Conservation (phyloP, 306 rosid genomes). For the Lathyrus oleraceus region DNA sequence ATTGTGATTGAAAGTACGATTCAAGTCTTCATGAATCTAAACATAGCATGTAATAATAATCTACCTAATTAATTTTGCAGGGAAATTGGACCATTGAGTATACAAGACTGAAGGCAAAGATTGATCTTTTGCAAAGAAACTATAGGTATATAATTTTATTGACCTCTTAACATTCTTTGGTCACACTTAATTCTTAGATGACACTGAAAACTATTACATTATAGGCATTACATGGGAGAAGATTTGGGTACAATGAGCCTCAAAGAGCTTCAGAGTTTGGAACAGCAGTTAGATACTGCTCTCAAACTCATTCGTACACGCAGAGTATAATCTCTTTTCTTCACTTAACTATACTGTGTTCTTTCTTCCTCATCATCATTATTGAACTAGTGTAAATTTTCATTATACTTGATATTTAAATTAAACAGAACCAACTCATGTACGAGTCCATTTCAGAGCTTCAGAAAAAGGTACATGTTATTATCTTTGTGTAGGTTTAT, state of each 20-base stretch:
- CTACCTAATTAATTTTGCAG: slow-evolving; percentile 32
- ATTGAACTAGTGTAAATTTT: not conserved
- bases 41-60: no score
- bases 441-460: slow-evolving; percentile 74
- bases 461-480: slow-evolving; percentile 62
- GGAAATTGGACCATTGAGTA: slow-evolving; percentile 84
- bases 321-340: slow-evolving; percentile 45
- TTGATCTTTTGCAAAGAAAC: slow-evolving; percentile 77
- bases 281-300: slow-evolving; percentile 79
- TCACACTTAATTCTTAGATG: not conserved
- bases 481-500: not conserved
- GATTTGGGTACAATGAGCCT: slow-evolving; percentile 71
- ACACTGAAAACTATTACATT: not conserved
- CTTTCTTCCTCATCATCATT: not conserved
- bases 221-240: slow-evolving; percentile 84
- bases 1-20: no score
- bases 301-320: slow-evolving; percentile 73
- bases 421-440: slow-evolving; percentile 78
- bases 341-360: not conserved
- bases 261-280: slow-evolving; percentile 75
- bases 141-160: slow-evolving; percentile 46
- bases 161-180: not conserved
- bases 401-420: not conserved
- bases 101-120: slow-evolving; percentile 65
- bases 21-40: no score